Conservation (phyloP, 1,139 yeast species). For the Kodamaea sp. region DNA sequence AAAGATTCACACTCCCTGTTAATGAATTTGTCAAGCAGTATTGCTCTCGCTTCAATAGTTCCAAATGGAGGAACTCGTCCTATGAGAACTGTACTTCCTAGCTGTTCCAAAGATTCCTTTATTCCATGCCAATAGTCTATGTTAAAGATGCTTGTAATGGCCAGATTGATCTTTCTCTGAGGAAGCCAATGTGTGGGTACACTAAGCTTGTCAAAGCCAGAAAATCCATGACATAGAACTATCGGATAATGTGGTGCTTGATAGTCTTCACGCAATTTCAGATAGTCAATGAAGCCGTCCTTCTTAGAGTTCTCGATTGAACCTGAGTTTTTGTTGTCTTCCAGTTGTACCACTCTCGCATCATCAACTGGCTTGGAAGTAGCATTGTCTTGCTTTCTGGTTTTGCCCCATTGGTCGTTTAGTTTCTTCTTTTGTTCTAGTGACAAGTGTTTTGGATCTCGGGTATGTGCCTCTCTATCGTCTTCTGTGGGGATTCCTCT, state of each 20-base stretch:
- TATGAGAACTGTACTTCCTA: constrained; percentile 69
- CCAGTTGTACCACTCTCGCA: not conserved
- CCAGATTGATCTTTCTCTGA: constrained; percentile 7
- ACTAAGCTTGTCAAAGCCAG: constrained; percentile 70
- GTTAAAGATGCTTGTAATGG: constrained; percentile 4
- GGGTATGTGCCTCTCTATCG: no score
- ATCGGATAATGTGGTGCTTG: constrained; percentile 57
- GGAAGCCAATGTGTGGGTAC: constrained; percentile 34
- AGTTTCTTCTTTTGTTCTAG: no score
- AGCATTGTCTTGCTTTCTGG: no score
- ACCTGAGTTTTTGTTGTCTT: not conserved
- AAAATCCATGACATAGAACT: constrained; percentile 80
- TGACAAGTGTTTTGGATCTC: no score
- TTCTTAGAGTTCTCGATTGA: not conserved
- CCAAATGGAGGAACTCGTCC: constrained; percentile 87
- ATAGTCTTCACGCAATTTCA: constrained; percentile 18
- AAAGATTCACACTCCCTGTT: constrained; percentile 39
- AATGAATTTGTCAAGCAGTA: constrained; percentile 54
- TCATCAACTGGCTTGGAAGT: not conserved
- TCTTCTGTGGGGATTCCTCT: no score
- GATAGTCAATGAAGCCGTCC: constrained; percentile 2
- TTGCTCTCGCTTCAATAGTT: constrained; percentile 68
- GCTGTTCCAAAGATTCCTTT: constrained; percentile 53
- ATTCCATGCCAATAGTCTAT: constrained; percentile 85
- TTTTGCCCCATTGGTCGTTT: no score